These are phyloP conservation scores for Penicillium samsonianum DNA, from an alignment of 495 filamentous ascomycete species.

Conservation along the genomic window DNA sequence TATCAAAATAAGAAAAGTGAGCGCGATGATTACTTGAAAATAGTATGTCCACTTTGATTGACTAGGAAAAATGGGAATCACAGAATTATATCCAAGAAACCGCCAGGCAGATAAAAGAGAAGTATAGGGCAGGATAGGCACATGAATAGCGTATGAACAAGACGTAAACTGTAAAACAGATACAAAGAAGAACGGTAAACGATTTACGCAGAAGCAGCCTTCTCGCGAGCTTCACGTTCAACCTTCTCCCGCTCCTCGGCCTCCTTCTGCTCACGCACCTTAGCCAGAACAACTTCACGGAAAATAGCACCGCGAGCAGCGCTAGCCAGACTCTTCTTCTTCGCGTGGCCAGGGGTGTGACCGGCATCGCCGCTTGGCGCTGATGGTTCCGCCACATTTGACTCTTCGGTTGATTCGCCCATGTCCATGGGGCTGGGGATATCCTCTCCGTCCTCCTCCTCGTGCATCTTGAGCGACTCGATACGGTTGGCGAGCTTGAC, in stretches of 20 bases:
- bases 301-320: constrained; percentile 90
- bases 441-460: constrained; percentile 81
- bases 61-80: constrained; percentile 33
- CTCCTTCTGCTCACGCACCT: constrained; percentile 91
- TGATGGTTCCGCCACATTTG: neutral
- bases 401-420: constrained; percentile 30
- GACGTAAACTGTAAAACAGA: constrained; percentile 13
- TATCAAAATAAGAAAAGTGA: neutral
- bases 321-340: constrained; percentile 68
- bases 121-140: constrained; percentile 15
- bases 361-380: constrained; percentile 13
- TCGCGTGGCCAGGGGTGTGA: constrained; percentile 12
- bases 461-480: constrained; percentile 93
- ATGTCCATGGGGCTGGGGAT: constrained; percentile 60
- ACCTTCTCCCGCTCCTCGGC: constrained; percentile 72
- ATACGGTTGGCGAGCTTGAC: constrained; percentile 97
- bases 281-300: constrained; percentile 94
- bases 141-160: constrained; percentile 12
- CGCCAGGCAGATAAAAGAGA: constrained; percentile 12
- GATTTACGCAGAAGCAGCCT: constrained; percentile 34
- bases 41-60: constrained; percentile 15
- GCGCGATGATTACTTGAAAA: neutral
- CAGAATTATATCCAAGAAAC: constrained; percentile 31
- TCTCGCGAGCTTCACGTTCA: constrained; percentile 53
- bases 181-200: constrained; percentile 9